Evolutionary conservation across 441 rosid genomes (phyloP), one percentile per base, ranked within the genome.

Genomic region (Pelargonium cotyledonis): DNA sequence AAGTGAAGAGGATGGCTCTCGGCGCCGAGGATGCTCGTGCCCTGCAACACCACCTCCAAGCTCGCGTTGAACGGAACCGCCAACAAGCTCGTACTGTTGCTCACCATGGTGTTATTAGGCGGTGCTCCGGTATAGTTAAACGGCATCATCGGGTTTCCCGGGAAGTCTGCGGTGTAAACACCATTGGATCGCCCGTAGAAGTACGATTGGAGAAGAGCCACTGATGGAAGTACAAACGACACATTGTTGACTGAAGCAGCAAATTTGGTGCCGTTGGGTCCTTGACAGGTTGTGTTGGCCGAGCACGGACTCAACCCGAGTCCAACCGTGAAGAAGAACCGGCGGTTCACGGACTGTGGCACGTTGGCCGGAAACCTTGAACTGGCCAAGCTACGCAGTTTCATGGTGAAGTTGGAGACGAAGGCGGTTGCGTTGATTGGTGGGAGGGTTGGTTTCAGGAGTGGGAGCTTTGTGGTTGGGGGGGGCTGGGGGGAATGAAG

Each of bases 81-180:
- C 71, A 86, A 84, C 8, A 83, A 74, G 65, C 88, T 81, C 16
- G 86, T 85, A 0, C 81, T 85, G n/a, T 68, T 47, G 0, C 79
- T 75, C 63, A 26, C 31, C 31, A 26, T 26, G 31, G 31, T 26
- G 31, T 26, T 26, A 26, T 26, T 26, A 26, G 31, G 79, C 0
- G 88, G 88, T 8, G 84, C 85, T 6, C 86, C 85, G 0, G 88
- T 75, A 66, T 85, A 85, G 67, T 87, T 85, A 44, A 85, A 89
- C 51, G 84, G 72, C 14, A 60, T 71, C 1, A 82, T 81, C 2
- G 95, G 95, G 65, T 72, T 72, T 67, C 82, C 80, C 2, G 92
- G 95, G 62, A 89, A 89, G 68, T 89, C 84, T 1, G 81, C 6
- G 47, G 75, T 80, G 66, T 82, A 89, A 40, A 87, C 81, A 38